Conservation (phyloP, 257 asterid species). For the Verbena officinalis region DNA sequence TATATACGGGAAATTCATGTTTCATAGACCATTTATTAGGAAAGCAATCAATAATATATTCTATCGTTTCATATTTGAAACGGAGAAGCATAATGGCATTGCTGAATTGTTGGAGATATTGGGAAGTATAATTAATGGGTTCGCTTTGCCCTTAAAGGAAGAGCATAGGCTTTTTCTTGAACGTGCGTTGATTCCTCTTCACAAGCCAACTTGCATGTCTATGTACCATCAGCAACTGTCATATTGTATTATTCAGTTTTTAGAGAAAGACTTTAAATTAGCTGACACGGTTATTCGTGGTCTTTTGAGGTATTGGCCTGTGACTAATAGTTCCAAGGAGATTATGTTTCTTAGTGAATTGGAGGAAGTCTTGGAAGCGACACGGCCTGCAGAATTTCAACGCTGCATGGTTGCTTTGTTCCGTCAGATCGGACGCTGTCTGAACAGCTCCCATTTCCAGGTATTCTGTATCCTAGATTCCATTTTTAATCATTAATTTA, state of each 20-base stretch:
- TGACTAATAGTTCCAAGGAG: slow-evolving; percentile 48
- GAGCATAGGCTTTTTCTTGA: slow-evolving; percentile 51
- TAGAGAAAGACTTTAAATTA: slow-evolving; percentile 45
- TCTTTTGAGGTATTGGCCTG: slow-evolving; percentile 50
- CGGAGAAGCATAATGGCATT: slow-evolving; percentile 47
- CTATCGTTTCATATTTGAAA: slow-evolving; percentile 42
- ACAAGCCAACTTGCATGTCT: slow-evolving; percentile 43
- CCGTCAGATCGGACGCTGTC: slow-evolving; percentile 44
- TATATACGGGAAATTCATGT: slow-evolving; percentile 45
- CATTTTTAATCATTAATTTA: no score
- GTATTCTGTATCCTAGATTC: no score
- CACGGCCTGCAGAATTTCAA: slow-evolving; percentile 45
- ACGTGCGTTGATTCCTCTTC: slow-evolving; percentile 48
- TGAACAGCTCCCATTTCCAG: slow-evolving; percentile 52
- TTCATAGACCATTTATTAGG: slow-evolving; percentile 49
- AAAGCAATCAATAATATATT: slow-evolving; percentile 44
- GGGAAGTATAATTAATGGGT: slow-evolving; percentile 49
- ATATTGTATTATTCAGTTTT: slow-evolving; percentile 44
- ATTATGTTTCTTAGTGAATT: slow-evolving; percentile 49
- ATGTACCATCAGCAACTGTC: slow-evolving; percentile 45
- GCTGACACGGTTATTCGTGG: slow-evolving; percentile 45
- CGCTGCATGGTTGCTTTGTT: slow-evolving; percentile 44
- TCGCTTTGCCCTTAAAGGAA: slow-evolving; percentile 50
- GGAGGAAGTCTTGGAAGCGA: slow-evolving; percentile 50
- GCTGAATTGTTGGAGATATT: slow-evolving; percentile 47